Evolutionary conservation across 2,329 filamentous ascomycete genomes (phyloP), one percentile per base, ranked within the genome.

Genomic region (Alternaria conjuncta): DNA sequence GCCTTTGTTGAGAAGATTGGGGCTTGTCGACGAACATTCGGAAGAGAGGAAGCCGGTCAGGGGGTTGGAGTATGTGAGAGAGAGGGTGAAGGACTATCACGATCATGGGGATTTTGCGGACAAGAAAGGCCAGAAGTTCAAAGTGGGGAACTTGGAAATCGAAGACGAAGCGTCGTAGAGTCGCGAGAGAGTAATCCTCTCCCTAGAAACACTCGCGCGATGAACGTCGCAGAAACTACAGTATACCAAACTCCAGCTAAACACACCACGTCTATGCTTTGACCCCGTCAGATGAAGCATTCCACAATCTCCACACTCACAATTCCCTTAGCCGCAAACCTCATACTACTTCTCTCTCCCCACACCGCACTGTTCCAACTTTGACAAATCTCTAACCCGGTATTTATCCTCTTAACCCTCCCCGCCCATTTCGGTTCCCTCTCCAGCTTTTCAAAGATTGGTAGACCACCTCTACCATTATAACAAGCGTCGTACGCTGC

Each of bases 81-180:
- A 80, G 57, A 69, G 81, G 26, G 81, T 83, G 2, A 82, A 78
- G 72, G 72, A 81, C 47, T 82, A 82, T 58, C 80, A 82, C 53
- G 64, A 81, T 51, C 77, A 81, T 49, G 74, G 65, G 2, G 77
- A 82, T 30, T 82, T 82, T 62, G 78, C 74, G 0, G 78, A 82
- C 57, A 79, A 74, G 67, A 81, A 75, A 61, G 80, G 80, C 8
- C 74, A 79, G 69, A 81, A 70, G 32, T 82, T 82, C 58, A 79
- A 77, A 46, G 73, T 82, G 6, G 79, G 80, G 1, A 76, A 80
- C 56, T 57, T 82, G 58, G 79, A 81, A 54, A 81, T 83, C 55
- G 79, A 82, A 26, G 80, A 82, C 50, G 79, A 82, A 61, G 80
- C 79, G 6, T 43, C 62, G 3, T 69, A 67, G 47, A 7, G n/a